phyloP scores from a whole-genome alignment of 169 alveolate species.

The Eimeria tenella region DNA sequence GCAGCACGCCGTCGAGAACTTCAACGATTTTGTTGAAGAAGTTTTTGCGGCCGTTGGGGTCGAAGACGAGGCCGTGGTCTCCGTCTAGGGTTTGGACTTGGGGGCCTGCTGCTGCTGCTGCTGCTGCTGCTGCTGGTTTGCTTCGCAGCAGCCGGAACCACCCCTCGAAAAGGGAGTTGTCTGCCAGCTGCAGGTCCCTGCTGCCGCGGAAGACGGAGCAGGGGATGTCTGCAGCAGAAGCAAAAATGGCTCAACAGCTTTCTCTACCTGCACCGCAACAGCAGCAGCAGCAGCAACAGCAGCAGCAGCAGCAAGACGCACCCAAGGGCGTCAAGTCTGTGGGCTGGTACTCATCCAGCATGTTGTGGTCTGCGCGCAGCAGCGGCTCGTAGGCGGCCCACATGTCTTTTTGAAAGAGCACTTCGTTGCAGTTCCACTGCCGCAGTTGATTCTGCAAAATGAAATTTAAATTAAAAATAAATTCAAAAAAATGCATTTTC shows the following conservation, averaged over 20 bases:
- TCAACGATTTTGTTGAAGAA: constrained; percentile 53
- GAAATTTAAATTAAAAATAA: too few species aligned
- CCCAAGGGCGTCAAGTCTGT: constrained; percentile 5
- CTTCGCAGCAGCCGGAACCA: constrained; percentile 38
- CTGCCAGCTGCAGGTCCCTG: constrained; percentile 33
- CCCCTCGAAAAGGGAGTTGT: constrained; percentile 14
- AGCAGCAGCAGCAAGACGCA: neutral
- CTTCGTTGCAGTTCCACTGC: constrained; percentile 71
- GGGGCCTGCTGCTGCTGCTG: neutral
- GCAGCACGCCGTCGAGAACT: constrained; percentile 18
- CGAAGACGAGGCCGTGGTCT: constrained; percentile 57
- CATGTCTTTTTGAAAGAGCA: constrained; percentile 71
- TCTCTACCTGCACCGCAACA: neutral
- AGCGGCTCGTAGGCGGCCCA: constrained; percentile 73
- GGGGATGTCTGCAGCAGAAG: constrained; percentile 49
- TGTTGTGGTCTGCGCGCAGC: constrained; percentile 64
- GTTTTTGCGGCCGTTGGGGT: neutral
- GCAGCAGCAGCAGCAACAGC: neutral
- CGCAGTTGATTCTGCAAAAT: constrained; percentile 54
- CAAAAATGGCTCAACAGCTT: neutral
- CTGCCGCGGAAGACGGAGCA: constrained; percentile 66
- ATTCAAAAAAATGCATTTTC: too few species aligned
- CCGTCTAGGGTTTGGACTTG: neutral
- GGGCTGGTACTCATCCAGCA: constrained; percentile 60
- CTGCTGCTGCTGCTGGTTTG: neutral